Evolutionary conservation across 345 rosid species (phyloP).

Genomic region (Eucalyptus virginea): DNA sequence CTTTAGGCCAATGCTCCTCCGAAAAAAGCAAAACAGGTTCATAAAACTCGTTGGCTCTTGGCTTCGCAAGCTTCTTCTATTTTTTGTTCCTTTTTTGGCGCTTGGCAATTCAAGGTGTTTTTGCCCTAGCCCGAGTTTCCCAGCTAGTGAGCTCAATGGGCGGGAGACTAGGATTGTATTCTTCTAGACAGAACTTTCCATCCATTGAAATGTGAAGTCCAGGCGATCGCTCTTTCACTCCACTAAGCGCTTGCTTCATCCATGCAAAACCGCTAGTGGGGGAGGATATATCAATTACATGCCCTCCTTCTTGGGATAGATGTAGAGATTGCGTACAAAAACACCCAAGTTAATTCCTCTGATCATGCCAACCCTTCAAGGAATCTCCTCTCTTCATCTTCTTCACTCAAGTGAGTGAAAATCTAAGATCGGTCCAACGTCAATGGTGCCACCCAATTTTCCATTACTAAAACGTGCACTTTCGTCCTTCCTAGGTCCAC

Average conservation of each 20-base stretch:
- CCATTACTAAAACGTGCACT: background rate
- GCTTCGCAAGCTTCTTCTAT: background rate
- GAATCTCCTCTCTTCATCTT: background rate
- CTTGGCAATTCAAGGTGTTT: background rate
- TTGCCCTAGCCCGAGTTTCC: background rate
- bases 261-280: background rate
- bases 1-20: background rate
- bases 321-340: background rate
- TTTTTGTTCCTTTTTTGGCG: background rate
- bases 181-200: background rate
- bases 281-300: background rate
- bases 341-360: background rate
- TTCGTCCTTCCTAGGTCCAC: background rate
- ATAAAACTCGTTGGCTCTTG: background rate
- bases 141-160: background rate
- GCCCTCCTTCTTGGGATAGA: background rate
- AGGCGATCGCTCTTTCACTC: background rate
- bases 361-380: background rate
- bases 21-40: rapidly evolving
- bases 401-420: background rate
- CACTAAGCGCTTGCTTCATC: background rate
- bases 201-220: background rate
- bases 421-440: background rate
- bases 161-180: background rate
- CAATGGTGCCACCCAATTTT: background rate